phyloP scores from a whole-genome alignment of 208 protist species.

The Crithidia expoeki region DNA sequence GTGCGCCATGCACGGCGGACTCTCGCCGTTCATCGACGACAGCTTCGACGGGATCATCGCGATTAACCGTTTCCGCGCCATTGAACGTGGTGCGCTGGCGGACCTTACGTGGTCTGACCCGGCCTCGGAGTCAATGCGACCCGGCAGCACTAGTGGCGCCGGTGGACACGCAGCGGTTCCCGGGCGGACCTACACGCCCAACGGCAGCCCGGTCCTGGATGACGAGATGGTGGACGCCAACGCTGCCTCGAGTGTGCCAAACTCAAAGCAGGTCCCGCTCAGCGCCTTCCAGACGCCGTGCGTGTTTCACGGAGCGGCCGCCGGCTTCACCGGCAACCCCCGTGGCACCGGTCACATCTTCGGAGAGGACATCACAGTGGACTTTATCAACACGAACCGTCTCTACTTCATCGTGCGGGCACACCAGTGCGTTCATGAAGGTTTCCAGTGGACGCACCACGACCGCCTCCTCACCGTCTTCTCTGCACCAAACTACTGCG shows the following conservation, averaged over 20 bases:
- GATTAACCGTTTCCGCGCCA: constrained; percentile 91
- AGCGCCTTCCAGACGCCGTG: constrained; percentile 34
- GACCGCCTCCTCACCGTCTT: constrained; percentile 99
- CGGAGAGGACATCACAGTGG: constrained; percentile 96
- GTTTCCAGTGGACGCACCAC: constrained; percentile 99
- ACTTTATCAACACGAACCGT: constrained; percentile 97
- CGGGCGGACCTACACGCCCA: background rate
- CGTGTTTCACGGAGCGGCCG: constrained; percentile 48
- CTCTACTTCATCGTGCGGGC: constrained; percentile 98
- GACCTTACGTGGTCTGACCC: constrained; percentile 99
- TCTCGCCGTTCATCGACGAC: constrained; percentile 96
- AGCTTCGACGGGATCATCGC: constrained; percentile 95
- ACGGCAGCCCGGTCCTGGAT: constrained; percentile 9
- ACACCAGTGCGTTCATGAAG: constrained; percentile 98
- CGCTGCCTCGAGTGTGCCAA: background rate
- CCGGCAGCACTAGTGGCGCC: background rate
- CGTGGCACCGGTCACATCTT: constrained; percentile 99
- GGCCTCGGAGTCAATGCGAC: constrained; percentile 26
- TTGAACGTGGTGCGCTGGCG: constrained; percentile 98
- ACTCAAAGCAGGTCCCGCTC: constrained; percentile 31
- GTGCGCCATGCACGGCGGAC: constrained; percentile 98
- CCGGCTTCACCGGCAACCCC: constrained; percentile 97
- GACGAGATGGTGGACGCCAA: constrained; percentile 9
- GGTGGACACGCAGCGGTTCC: background rate
- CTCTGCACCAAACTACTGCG: constrained; percentile 99